A percentile compares a stretch with the other conserved stretches of the same genome.
Evolutionary conservation across 495 filamentous ascomycete genomes (phyloP).

Genomic region (Lasiosphaeris hirsuta): DNA sequence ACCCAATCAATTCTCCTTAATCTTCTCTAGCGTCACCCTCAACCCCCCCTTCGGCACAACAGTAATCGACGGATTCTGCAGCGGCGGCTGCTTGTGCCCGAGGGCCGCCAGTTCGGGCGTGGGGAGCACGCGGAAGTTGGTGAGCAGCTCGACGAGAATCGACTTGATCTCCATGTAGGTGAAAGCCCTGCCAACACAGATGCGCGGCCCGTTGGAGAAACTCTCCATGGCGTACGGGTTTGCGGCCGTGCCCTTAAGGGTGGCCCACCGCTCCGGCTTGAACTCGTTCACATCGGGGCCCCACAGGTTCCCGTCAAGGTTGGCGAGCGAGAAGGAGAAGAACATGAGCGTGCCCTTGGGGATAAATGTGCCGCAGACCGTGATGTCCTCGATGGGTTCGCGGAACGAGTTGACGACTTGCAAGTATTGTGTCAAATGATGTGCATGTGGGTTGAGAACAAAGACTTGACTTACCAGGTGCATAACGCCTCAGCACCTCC

Average conservation of each 20-base stretch:
- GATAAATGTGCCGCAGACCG: conserved; percentile 57
- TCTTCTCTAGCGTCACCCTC: too few species aligned
- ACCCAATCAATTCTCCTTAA: too few species aligned
- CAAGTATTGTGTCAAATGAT: conserved; percentile 33
- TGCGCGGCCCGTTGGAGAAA: conserved; percentile 26
- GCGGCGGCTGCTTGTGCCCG: too few species aligned
- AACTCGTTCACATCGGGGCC: conserved; percentile 72
- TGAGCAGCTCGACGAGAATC: conserved; percentile 24
- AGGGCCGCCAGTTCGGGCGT: too few species aligned
- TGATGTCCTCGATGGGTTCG: background rate
- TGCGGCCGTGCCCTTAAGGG: conserved; percentile 11
- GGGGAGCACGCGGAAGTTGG: conserved; percentile 3
- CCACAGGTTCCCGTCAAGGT: conserved; percentile 76
- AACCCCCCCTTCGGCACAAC: too few species aligned
- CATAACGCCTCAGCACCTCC: conserved; percentile 84
- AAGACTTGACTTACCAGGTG: conserved; percentile 75
- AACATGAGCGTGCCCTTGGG: conserved; percentile 65
- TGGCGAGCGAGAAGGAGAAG: conserved; percentile 78
- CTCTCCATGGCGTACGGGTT: conserved; percentile 20
- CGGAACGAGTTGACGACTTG: background rate
- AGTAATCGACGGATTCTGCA: too few species aligned
- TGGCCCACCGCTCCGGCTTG: conserved; percentile 69
- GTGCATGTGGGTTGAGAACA: conserved; percentile 67
- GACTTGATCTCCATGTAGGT: conserved; percentile 28
- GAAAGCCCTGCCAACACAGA: conserved; percentile 30